Conservation (phyloP, 169 alveolate genomes). For the Theileria parva region DNA sequence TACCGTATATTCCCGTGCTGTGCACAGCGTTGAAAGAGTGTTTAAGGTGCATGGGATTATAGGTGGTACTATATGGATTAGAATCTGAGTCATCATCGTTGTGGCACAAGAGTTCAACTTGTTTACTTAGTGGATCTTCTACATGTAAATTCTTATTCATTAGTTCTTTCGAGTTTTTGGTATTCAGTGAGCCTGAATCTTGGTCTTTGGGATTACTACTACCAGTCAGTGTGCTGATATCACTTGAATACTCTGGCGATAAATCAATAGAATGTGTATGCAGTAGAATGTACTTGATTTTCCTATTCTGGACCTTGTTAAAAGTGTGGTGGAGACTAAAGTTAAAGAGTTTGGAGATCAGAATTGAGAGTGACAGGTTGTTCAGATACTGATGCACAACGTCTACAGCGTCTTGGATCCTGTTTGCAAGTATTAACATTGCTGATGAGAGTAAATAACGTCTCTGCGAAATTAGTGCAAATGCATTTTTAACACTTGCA, state of each 20-base stretch:
- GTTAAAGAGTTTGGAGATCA: constrained; percentile 21
- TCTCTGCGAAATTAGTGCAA: constrained; percentile 52
- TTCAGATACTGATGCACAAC: constrained; percentile 54
- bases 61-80: neutral
- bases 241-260: neutral
- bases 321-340: constrained; percentile 3
- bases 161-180: neutral
- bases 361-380: constrained; percentile 44
- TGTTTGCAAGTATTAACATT: constrained; percentile 45
- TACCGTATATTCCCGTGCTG: too few relatives aligned
- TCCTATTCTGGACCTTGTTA: constrained; percentile 1
- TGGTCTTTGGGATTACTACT: neutral
- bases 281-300: neutral
- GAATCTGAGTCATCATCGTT: neutral
- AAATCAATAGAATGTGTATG: constrained; percentile 3
- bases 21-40: neutral
- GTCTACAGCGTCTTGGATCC: constrained; percentile 52
- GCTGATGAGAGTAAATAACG: constrained; percentile 58
- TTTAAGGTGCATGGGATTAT: neutral
- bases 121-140: neutral
- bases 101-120: constrained; percentile 2
- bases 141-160: neutral
- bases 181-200: neutral
- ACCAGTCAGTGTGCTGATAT: neutral
- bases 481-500: constrained; percentile 61